A percentile compares a stretch with the other conserved stretches of the same genome.
phyloP scores from a whole-genome alignment of 2,329 filamentous ascomycete species.

The Colletotrichum chrysophilum region DNA sequence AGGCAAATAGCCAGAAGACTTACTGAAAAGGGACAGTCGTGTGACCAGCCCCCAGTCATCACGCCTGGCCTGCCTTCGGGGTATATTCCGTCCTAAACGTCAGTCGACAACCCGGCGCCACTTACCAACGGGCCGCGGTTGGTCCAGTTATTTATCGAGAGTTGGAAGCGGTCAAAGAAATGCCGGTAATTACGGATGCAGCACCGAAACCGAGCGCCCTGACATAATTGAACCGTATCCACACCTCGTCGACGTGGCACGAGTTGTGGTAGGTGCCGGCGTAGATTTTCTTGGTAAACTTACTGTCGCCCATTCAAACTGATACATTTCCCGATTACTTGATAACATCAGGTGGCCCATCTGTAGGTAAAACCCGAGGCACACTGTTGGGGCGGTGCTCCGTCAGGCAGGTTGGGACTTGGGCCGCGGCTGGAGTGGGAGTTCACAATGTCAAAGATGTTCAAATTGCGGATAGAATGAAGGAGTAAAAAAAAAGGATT shows the following conservation, averaged over 20 bases:
- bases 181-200: not conserved
- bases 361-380: not conserved
- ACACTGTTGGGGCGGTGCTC: not conserved
- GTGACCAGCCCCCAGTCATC: not conserved
- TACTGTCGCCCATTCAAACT: not conserved
- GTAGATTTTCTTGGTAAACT: not conserved
- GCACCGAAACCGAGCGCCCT: not conserved
- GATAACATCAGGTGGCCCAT: not conserved
- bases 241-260: not conserved
- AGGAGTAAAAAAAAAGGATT: not conserved
- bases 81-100: not conserved
- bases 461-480: not conserved
- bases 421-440: not conserved
- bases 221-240: not conserved
- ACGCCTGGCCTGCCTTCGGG: not conserved
- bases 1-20: not conserved
- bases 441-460: not conserved
- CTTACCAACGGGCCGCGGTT: not conserved
- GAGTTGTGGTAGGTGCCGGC: not conserved
- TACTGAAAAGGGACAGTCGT: not conserved
- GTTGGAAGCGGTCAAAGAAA: not conserved
- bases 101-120: not conserved
- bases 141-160: not conserved
- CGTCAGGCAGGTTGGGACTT: not conserved
- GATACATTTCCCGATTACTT: not conserved